Conservation (phyloP, 371 early-diverging fungal species). For the Apophysomyces trapeziformis region DNA sequence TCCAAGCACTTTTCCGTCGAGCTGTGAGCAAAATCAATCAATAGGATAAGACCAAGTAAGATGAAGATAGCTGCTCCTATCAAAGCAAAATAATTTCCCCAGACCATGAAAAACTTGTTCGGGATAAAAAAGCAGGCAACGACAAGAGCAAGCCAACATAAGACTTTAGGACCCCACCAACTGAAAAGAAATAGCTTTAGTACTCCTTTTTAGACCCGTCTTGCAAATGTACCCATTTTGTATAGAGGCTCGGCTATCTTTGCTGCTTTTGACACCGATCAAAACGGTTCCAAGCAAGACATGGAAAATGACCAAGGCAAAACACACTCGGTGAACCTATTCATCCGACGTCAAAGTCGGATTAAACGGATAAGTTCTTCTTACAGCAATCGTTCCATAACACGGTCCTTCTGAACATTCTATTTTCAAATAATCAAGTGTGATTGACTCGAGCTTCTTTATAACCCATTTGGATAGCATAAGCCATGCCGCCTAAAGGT, state of each 20-base stretch:
- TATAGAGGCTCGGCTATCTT: conserved; percentile 82
- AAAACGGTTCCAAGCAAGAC: conserved; percentile 71
- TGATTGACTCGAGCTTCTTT: conserved; percentile 73
- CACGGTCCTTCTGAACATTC: conserved; percentile 88
- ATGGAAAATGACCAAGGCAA: conserved; percentile 90
- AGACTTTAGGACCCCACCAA: conserved; percentile 88
- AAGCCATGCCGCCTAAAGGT: conserved; percentile 65
- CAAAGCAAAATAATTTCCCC: conserved; percentile 84
- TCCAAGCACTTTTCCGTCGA: conserved; percentile 87
- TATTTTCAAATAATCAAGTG: conserved; percentile 86
- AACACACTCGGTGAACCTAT: conserved; percentile 87
- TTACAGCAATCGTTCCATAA: conserved; percentile 89
- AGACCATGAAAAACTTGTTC: conserved; percentile 87
- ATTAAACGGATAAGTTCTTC: conserved; percentile 10
- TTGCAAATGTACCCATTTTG: conserved; percentile 78
- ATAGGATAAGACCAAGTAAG: conserved; percentile 85
- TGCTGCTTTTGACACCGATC: conserved; percentile 77
- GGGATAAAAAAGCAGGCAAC: conserved; percentile 90
- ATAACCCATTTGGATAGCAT: conserved; percentile 94
- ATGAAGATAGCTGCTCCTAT: conserved; percentile 90
- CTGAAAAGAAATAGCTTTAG: conserved; percentile 40
- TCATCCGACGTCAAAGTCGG: not conserved
- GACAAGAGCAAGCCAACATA: conserved; percentile 75
- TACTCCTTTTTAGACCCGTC: not conserved
- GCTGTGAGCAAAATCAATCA: conserved; percentile 94